Evolutionary conservation across 306 rosid genomes (phyloP).

Genomic region (Luffa acutangula): DNA sequence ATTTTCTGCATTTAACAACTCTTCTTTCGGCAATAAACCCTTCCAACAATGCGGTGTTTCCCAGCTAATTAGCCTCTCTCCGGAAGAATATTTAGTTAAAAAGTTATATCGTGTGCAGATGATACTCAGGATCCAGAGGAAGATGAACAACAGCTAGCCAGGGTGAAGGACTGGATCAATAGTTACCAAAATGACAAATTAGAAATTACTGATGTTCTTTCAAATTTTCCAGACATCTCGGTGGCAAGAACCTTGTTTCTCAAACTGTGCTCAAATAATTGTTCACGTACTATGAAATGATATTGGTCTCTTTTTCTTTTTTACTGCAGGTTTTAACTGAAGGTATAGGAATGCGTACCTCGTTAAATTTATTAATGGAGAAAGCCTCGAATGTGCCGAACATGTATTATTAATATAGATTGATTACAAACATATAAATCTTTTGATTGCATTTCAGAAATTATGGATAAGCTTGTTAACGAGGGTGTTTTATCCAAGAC

Average conservation of each 20-base stretch:
- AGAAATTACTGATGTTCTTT: conserved; percentile 62
- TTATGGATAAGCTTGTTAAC: conserved; percentile 54
- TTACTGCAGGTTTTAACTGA: conserved; percentile 61
- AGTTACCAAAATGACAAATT: conserved; percentile 43
- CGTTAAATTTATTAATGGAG: background rate
- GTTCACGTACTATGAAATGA: background rate
- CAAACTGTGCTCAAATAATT: background rate
- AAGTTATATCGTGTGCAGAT: conserved; percentile 32
- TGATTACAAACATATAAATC: background rate
- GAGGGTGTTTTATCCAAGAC: conserved; percentile 54
- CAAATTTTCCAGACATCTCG: conserved; percentile 85
- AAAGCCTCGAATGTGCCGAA: background rate
- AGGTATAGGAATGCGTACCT: conserved; percentile 35
- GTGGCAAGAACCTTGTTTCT: conserved; percentile 37
- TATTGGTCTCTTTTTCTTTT: conserved; percentile 16
- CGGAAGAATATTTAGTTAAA: background rate
- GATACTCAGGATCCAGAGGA: conserved; percentile 71
- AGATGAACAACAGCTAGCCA: conserved; percentile 58
- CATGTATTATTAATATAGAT: background rate
- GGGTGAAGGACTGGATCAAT: conserved; percentile 79
- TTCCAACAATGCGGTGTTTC: background rate
- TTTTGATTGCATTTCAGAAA: conserved; percentile 41
- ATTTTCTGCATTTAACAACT: background rate
- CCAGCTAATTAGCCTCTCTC: background rate
- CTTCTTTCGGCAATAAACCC: background rate